phyloP scores from a whole-genome alignment of 306 rosid species.

The Castanea mollissima region DNA sequence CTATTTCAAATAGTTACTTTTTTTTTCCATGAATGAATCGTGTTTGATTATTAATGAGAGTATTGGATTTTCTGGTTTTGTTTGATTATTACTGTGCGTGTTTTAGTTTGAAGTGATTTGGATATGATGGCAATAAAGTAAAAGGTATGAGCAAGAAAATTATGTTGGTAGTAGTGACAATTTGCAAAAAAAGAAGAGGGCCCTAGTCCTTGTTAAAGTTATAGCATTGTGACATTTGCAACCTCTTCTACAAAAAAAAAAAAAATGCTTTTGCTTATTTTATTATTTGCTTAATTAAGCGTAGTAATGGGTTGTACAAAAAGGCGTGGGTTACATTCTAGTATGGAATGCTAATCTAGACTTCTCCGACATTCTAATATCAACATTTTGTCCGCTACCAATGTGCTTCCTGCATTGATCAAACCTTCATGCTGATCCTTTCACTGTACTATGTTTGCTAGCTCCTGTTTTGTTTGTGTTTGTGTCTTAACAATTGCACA shows the following conservation, averaged over 20 bases:
- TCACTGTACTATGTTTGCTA: background rate
- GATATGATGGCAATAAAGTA: slow-evolving; percentile 78
- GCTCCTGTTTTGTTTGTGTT: background rate
- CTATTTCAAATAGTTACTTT: too few species aligned
- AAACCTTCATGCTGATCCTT: slow-evolving; percentile 69
- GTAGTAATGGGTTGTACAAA: slow-evolving; percentile 56
- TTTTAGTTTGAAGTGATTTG: slow-evolving; percentile 11
- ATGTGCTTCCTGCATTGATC: slow-evolving; percentile 54
- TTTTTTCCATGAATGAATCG: too few species aligned
- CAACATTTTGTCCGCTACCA: too few species aligned
- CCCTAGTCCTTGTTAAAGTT: slow-evolving; percentile 69
- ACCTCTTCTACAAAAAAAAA: slow-evolving; percentile 66
- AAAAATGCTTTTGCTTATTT: too few species aligned
- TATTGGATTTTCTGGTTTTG: too few species aligned
- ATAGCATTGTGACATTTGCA: slow-evolving; percentile 77
- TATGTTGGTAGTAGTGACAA: slow-evolving; percentile 20
- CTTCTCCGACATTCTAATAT: slow-evolving; percentile 50
- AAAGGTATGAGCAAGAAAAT: slow-evolving; percentile 81
- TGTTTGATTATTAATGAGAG: too few species aligned
- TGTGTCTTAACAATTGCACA: background rate
- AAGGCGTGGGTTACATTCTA: slow-evolving; percentile 97
- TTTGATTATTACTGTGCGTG: too few species aligned
- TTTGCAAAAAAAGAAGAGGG: slow-evolving; percentile 55
- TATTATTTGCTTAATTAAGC: background rate
- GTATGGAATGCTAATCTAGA: slow-evolving; percentile 77